These are phyloP conservation scores for Hypoxylon sp. DNA, from an alignment of 2,329 filamentous ascomycete genomes.

Conservation along the genomic window DNA sequence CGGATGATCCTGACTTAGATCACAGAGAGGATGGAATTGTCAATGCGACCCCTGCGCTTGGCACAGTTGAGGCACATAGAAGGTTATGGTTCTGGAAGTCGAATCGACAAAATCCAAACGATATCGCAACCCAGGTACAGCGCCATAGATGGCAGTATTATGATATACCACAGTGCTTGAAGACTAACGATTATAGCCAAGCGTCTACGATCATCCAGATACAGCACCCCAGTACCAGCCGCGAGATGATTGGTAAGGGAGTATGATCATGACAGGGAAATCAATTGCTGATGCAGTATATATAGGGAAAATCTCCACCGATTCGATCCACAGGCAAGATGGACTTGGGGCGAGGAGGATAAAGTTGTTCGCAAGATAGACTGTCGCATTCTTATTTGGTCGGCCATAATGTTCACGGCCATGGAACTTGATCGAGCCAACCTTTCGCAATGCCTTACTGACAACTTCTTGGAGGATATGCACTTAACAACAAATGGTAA, in stretches of 20 bases:
- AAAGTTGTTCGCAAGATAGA: constrained; percentile 46
- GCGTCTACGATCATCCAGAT: constrained; percentile 56
- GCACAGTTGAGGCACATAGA: constrained; percentile 40
- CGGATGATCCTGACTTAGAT: constrained; percentile 33
- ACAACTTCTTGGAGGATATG: constrained; percentile 57
- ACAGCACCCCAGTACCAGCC: constrained; percentile 51
- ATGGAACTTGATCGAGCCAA: constrained; percentile 61
- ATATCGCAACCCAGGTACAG: constrained; percentile 43
- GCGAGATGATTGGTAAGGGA: constrained; percentile 40
- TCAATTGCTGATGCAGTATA: too few species aligned
- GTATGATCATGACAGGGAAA: too few species aligned
- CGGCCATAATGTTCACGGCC: constrained; percentile 59
- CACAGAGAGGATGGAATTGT: constrained; percentile 21
- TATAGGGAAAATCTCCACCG: constrained; percentile 47
- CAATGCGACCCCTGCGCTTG: constrained; percentile 38
- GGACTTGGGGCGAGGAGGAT: constrained; percentile 48
- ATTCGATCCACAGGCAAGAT: constrained; percentile 47
- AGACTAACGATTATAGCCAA: constrained; percentile 46
- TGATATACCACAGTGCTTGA: neutral
- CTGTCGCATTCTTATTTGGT: constrained; percentile 55
- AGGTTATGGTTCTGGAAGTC: constrained; percentile 48
- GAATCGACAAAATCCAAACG: constrained; percentile 38
- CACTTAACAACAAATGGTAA: constrained; percentile 55
- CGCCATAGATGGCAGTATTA: neutral
- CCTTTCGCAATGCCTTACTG: constrained; percentile 56